Conservation (phyloP, 352 stramenopile species). For the Phytophthora rubi region DNA sequence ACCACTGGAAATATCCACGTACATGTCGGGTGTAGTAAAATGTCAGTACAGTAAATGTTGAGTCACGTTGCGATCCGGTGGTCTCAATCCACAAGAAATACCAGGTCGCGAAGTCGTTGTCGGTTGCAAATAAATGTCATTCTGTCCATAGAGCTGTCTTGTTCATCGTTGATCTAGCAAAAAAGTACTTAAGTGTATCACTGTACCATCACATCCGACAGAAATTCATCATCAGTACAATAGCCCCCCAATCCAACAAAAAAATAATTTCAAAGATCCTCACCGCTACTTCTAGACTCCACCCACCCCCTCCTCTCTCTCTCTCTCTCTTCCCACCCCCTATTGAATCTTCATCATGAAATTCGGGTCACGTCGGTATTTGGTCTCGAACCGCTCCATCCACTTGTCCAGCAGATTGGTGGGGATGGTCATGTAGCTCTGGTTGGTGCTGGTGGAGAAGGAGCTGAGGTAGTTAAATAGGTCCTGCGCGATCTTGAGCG, state of each 20-base stretch:
- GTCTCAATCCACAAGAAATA: too few relatives aligned
- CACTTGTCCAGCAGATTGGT: constrained; percentile 93
- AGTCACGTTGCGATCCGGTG: not conserved
- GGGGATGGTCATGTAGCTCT: constrained; percentile 88
- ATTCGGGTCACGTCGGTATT: constrained; percentile 89
- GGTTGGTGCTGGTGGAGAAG: constrained; percentile 80
- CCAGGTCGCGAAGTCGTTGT: not conserved
- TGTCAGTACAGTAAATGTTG: constrained; percentile 4
- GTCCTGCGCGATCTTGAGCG: constrained; percentile 92
- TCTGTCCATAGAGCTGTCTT: constrained; percentile 1
- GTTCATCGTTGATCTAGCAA: constrained; percentile 16
- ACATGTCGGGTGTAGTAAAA: not conserved
- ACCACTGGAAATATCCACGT: not conserved
- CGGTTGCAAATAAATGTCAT: constrained; percentile 13
- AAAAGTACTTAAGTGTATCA: not conserved
- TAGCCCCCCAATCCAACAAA: not conserved
- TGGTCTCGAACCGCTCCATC: constrained; percentile 91
- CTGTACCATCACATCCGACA: not conserved
- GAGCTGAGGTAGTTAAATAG: constrained; percentile 93
- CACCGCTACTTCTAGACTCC: constrained; percentile 6
- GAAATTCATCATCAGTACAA: constrained; percentile 6
- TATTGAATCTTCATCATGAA: constrained; percentile 90
- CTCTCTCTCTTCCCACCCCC: not conserved
- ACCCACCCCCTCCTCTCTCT: not conserved
- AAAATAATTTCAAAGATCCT: not conserved